Percentiles rank a stretch among this genome's conserved stretches.
Evolutionary conservation across 257 asterid species (phyloP).

Genomic region (Plantago major): DNA sequence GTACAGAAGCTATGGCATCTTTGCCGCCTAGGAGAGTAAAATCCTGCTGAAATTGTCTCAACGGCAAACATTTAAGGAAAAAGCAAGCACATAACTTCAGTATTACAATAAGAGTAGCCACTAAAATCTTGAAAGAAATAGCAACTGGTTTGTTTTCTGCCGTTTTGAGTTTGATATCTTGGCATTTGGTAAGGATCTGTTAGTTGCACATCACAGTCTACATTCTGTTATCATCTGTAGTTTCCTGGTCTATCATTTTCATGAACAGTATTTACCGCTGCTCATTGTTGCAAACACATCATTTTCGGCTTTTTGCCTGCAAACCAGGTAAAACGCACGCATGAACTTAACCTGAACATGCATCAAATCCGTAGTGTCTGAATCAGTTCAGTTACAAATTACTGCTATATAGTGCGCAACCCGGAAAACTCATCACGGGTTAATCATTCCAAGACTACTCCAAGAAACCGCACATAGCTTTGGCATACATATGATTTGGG

Average conservation of each 20-base stretch:
- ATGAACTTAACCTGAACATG: too few species aligned
- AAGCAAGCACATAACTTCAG: background rate
- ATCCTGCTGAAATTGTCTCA: conserved; percentile 25
- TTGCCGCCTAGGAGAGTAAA: conserved; percentile 26
- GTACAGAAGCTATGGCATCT: conserved; percentile 22
- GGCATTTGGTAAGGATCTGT: conserved; percentile 16
- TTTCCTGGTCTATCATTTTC: conserved; percentile 8
- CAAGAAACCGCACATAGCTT: too few species aligned
- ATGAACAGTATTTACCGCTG: background rate
- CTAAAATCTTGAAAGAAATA: background rate
- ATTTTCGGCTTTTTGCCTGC: too few species aligned
- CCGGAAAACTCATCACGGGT: too few species aligned
- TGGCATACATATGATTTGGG: too few species aligned
- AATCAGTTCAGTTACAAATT: too few species aligned
- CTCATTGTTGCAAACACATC: too few species aligned
- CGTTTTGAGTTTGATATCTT: conserved; percentile 14
- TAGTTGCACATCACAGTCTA: conserved; percentile 30
- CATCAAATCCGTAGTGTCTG: too few species aligned
- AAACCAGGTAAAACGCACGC: too few species aligned
- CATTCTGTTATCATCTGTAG: background rate
- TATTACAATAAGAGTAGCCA: conserved; percentile 2
- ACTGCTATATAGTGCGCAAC: too few species aligned
- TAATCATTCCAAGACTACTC: too few species aligned
- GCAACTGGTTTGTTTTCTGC: background rate
- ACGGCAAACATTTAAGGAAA: background rate